phyloP scores from a whole-genome alignment of 805 yeast genomes.

The Sugiyamaella smithiae region DNA sequence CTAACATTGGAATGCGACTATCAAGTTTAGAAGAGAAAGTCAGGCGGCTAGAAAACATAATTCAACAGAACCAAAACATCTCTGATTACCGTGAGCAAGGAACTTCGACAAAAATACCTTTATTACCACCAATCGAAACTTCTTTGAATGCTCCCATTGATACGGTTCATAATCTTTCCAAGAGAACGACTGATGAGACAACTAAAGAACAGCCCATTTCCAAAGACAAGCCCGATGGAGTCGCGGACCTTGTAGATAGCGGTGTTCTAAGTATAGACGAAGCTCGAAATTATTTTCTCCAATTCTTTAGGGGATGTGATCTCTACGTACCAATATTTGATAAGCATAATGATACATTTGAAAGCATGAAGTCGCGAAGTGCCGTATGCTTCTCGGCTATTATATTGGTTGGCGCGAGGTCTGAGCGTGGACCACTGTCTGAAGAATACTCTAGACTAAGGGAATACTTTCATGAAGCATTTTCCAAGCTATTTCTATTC shows the following conservation, averaged over 20 bases:
- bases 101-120: not conserved
- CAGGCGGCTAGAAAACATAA: not conserved
- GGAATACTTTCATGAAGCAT: not conserved
- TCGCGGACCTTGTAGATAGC: too few relatives aligned
- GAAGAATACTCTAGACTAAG: not conserved
- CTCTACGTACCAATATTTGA: not conserved
- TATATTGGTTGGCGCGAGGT: slow-evolving; percentile 1
- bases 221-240: too few relatives aligned
- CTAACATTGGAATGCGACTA: not conserved
- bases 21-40: not conserved
- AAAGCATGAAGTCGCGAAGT: slow-evolving; percentile 3
- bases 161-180: not conserved
- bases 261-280: not conserved
- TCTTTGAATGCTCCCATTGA: not conserved
- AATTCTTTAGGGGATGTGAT: not conserved
- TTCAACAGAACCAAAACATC: too few relatives aligned
- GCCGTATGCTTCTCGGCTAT: not conserved
- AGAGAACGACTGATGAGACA: too few relatives aligned
- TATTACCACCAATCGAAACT: not conserved
- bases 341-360: slow-evolving; percentile 1
- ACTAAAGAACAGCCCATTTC: too few relatives aligned
- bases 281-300: not conserved
- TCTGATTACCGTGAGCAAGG: too few relatives aligned
- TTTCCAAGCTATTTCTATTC: not conserved
- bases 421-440: not conserved